A percentile compares a stretch with the other conserved stretches of the same genome.
These are phyloP conservation scores for Fusarium chaquense DNA, from an alignment of 2,329 filamentous ascomycete species.

Conservation along the genomic window DNA sequence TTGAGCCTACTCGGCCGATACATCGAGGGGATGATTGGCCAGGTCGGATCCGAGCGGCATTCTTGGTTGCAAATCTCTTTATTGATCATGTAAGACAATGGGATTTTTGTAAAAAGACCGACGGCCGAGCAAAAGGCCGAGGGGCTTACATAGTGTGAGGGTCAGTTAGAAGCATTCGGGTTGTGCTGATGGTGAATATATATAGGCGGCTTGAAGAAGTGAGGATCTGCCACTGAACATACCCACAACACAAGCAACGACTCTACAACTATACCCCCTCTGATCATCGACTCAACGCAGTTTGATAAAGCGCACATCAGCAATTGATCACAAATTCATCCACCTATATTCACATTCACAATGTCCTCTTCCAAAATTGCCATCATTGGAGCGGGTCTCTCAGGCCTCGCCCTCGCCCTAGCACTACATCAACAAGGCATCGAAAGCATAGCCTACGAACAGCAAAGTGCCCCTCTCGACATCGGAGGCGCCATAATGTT, in stretches of 20 bases:
- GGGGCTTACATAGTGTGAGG: rapidly evolving
- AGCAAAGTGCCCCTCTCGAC: conserved; percentile 57
- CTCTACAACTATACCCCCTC: rapidly evolving
- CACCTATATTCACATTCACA: rapidly evolving
- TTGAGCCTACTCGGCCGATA: conserved; percentile 9
- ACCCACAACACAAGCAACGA: background rate
- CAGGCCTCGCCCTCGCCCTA: conserved; percentile 67
- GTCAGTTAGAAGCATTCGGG: rapidly evolving
- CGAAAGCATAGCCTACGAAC: conserved; percentile 63
- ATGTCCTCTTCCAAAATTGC: conserved; percentile 43
- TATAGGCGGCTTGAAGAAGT: background rate
- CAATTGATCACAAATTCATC: rapidly evolving
- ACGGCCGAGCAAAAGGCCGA: background rate
- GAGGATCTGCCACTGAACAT: background rate
- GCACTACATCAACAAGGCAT: conserved; percentile 65
- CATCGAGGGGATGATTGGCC: conserved; percentile 1
- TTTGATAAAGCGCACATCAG: rapidly evolving
- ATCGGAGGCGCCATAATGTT: conserved; percentile 69
- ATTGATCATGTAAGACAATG: background rate
- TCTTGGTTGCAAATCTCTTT: background rate
- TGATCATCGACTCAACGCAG: rapidly evolving
- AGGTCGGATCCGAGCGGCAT: background rate
- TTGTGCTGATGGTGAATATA: background rate
- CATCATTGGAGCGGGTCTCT: conserved; percentile 55
- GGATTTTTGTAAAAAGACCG: conserved; percentile 11